Evolutionary conservation across 495 filamentous ascomycete genomes (phyloP).

Genomic region (Bacidia rubella): DNA sequence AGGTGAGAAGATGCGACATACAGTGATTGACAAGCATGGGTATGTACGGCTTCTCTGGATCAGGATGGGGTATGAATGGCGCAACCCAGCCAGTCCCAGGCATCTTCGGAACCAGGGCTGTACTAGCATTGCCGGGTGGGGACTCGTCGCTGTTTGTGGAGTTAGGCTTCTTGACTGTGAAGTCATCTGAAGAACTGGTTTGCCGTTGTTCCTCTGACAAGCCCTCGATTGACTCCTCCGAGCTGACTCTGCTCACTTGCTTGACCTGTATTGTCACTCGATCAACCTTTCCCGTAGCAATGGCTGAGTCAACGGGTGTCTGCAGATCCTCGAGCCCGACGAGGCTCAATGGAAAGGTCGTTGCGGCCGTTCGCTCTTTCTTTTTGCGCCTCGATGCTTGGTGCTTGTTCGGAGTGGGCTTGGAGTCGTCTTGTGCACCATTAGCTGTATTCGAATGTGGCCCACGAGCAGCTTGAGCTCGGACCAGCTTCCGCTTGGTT

Average conservation of each 20-base stretch:
- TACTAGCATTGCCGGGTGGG: neutral
- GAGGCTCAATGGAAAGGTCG: neutral
- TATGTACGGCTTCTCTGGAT: conserved; percentile 16
- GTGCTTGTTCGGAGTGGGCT: conserved; percentile 13
- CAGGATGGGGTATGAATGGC: conserved; percentile 29
- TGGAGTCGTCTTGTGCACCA: neutral
- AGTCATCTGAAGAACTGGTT: neutral
- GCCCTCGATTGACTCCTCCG: neutral
- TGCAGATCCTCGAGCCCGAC: neutral
- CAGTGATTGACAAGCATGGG: conserved; percentile 29
- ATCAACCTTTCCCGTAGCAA: neutral
- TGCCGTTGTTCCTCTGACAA: too few species aligned
- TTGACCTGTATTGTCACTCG: neutral
- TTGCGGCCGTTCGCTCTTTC: neutral
- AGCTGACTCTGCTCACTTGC: neutral
- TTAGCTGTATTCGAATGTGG: conserved; percentile 10
- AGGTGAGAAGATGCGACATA: conserved; percentile 14
- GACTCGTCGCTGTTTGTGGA: neutral
- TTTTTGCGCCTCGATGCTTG: conserved; percentile 3
- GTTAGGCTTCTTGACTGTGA: neutral
- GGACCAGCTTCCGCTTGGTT: conserved; percentile 20
- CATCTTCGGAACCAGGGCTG: neutral
- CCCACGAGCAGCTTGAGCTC: conserved; percentile 23
- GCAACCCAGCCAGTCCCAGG: conserved; percentile 27
- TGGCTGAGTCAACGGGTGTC: neutral